Base-by-base conservation (phyloP, 805 yeast genomes). In the Lachancea waltii region DNA sequence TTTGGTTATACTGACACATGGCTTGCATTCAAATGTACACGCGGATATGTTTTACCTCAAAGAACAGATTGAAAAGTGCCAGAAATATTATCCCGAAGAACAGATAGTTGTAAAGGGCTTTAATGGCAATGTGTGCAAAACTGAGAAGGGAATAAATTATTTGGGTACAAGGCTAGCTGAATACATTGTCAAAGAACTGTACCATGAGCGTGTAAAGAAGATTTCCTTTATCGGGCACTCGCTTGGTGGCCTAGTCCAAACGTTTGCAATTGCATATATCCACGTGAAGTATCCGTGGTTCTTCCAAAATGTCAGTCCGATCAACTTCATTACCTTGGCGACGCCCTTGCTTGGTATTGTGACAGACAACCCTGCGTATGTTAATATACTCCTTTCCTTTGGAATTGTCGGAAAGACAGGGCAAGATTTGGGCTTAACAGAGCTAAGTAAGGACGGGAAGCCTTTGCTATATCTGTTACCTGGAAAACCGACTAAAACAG, bases 331-430 rank as follows among this genome's bases (percentile, higher is more conserved):
- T 26, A 69, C 89, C 0, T 47, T 84, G 42, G 89, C 94, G 0
- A 72, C 87, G 0, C 95, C 95, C 0, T 58, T 82, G 36, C 58
- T 84, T 8, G 95, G 94, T 0, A 79, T 83, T 2, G 77, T 80
- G 5, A 79, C 82, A 41, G 92, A 84, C 46, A 82, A 81, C 51
- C 92, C 95, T 0, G 72, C 77, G 1, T 82, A 79, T 53, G 77
- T 84, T 7, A 80, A 81, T 47, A 56, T 81, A 18, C 79, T 84
- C 1, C 61, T 84, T 11, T 73, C 75, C 54, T 77, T 81, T 29
- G 95, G 95, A 0, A 69, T 81, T 14, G 84, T 81, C 10, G 95
- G 95, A 1, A 77, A 74, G 50, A 80, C 94, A 0, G 95, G 95
- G 1, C 83, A 77, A 53, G 94, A 84, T 54, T 60, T 84, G 43